Conservation (phyloP, 495 filamentous ascomycete genomes). For the Xylaria castorea region DNA sequence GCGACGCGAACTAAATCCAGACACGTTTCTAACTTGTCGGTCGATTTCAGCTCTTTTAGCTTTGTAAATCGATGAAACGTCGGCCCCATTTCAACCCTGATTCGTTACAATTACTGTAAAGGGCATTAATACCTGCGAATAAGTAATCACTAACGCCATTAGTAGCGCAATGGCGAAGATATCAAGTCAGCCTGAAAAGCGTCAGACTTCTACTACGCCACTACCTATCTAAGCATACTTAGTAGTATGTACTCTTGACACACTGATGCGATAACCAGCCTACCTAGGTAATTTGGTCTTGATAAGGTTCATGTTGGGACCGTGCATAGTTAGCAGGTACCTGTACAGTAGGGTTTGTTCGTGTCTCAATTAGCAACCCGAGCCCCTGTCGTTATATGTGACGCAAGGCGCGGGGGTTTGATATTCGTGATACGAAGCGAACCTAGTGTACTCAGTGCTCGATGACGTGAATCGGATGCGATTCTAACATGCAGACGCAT, state of each 20-base stretch:
- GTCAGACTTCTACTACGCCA: neutral
- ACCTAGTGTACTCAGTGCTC: neutral
- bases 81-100: neutral
- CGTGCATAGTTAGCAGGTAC: neutral
- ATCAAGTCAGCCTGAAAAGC: neutral
- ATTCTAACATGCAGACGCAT: neutral
- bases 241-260: neutral
- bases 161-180: neutral
- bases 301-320: neutral
- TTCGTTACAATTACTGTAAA: constrained; percentile 1
- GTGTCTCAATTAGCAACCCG: neutral
- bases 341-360: neutral
- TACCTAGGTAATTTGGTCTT: neutral
- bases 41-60: neutral
- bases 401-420: constrained; percentile 4
- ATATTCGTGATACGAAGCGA: neutral
- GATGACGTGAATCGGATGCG: constrained; percentile 7
- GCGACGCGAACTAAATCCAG: neutral
- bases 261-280: neutral
- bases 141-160: neutral
- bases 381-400: constrained; percentile 7
- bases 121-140: neutral
- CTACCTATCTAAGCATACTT: neutral
- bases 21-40: neutral
- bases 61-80: constrained; percentile 1